A percentile compares a stretch with the other conserved stretches of the same genome.
Evolutionary conservation across 2,329 filamentous ascomycete species (phyloP).

Genomic region (Aspergillaceae sp.): DNA sequence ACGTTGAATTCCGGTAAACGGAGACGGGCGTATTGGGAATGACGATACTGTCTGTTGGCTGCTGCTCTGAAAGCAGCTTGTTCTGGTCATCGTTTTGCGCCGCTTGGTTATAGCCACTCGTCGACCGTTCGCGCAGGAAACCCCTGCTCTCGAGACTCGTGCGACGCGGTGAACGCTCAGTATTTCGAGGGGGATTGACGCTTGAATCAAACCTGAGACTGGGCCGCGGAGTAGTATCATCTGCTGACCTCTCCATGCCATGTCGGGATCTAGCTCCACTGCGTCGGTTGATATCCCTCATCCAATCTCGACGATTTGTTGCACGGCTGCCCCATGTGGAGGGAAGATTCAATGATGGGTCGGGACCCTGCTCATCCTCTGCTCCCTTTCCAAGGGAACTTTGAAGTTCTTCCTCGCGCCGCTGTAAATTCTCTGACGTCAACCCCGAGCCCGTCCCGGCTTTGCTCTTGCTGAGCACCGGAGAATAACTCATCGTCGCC

Average conservation of each 20-base stretch:
- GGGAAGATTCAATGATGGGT: constrained; percentile 26
- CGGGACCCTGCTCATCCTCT: constrained; percentile 19
- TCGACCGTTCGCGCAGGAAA: constrained; percentile 14
- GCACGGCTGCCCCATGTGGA: constrained; percentile 29
- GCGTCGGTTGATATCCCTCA: constrained; percentile 22
- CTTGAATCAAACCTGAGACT: constrained; percentile 22
- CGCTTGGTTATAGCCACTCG: constrained; percentile 7
- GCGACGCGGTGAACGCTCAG: constrained; percentile 23
- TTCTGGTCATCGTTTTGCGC: constrained; percentile 9
- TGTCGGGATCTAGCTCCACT: constrained; percentile 12
- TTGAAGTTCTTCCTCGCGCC: constrained; percentile 23
- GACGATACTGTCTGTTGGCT: constrained; percentile 15
- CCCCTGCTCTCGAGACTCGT: constrained; percentile 14
- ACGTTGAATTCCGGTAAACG: constrained; percentile 26
- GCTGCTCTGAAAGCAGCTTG: constrained; percentile 8
- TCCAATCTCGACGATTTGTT: constrained; percentile 26
- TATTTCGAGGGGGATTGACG: constrained; percentile 19
- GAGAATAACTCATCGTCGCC: constrained; percentile 30
- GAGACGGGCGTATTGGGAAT: constrained; percentile 33
- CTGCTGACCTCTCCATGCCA: constrained; percentile 9
- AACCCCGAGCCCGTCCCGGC: constrained; percentile 20
- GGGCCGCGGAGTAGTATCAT: constrained; percentile 12
- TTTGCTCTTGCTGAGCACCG: constrained; percentile 33
- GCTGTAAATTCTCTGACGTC: constrained; percentile 30
- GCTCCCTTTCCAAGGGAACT: constrained; percentile 13